Percentiles rank a stretch among this genome's conserved stretches.
Evolutionary conservation across 1,284 basidiomycete genomes (phyloP).

Genomic region (Irpex lacteus): DNA sequence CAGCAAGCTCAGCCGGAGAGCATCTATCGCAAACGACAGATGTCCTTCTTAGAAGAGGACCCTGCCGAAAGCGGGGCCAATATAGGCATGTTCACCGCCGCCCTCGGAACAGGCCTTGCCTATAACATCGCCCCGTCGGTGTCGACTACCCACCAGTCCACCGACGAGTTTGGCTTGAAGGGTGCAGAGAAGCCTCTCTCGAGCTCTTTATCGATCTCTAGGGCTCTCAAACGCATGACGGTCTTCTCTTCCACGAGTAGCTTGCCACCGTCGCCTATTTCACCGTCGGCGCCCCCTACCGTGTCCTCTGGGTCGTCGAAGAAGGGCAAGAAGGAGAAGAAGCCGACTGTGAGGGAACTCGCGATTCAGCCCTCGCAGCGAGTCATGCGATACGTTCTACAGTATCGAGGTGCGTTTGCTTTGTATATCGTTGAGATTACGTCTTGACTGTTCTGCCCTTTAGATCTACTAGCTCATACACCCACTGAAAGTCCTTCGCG

Average conservation of each 20-base stretch:
- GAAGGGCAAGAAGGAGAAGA: constrained; percentile 22
- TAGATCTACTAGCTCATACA: constrained; percentile 44
- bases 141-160: background rate
- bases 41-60: constrained; percentile 5
- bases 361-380: constrained; percentile 70
- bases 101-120: constrained; percentile 29
- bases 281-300: constrained; percentile 4
- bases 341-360: constrained; percentile 50
- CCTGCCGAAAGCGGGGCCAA: constrained; percentile 1
- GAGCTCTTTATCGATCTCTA: constrained; percentile 10
- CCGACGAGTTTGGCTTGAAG: constrained; percentile 1
- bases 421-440: background rate
- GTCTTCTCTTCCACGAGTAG: constrained; percentile 22
- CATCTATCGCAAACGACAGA: constrained; percentile 5
- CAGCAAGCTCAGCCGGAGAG: constrained; percentile 1
- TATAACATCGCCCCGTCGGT: constrained; percentile 24
- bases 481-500: constrained; percentile 40
- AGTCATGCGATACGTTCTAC: constrained; percentile 65
- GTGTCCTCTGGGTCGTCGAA: constrained; percentile 6
- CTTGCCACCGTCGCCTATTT: constrained; percentile 12
- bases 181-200: constrained; percentile 5
- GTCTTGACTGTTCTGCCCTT: background rate
- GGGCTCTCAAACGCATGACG: constrained; percentile 25
- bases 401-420: constrained; percentile 55
- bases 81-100: constrained; percentile 30